A percentile compares a stretch with the other conserved stretches of the same genome.
phyloP scores from a whole-genome alignment of 371 early-diverging fungal species.

The Apophysomyces elegans region DNA sequence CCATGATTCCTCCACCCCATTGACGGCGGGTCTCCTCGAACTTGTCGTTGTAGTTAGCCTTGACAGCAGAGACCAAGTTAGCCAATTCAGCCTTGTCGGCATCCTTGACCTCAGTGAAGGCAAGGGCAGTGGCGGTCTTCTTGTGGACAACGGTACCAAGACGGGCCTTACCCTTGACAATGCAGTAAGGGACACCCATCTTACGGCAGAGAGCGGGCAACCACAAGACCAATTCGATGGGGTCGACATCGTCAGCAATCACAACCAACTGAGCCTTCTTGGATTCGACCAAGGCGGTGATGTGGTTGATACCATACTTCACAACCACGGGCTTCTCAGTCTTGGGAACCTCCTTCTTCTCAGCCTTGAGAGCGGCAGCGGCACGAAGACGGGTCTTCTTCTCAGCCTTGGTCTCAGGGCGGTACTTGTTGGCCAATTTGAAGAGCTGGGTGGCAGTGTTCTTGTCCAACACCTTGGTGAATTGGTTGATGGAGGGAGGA shows the following conservation, averaged over 20 bases:
- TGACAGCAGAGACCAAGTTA: slow-evolving; percentile 87
- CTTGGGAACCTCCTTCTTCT: slow-evolving; percentile 86
- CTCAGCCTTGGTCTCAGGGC: slow-evolving; percentile 97
- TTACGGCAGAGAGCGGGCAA: slow-evolving; percentile 99
- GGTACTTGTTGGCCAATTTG: slow-evolving; percentile 98
- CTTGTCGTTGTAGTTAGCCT: slow-evolving; percentile 94
- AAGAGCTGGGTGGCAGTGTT: slow-evolving; percentile 97
- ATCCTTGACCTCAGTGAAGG: slow-evolving; percentile 92
- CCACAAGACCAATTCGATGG: slow-evolving; percentile 99
- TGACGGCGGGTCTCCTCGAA: slow-evolving; percentile 86
- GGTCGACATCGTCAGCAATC: slow-evolving; percentile 99
- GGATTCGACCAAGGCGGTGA: slow-evolving; percentile 96
- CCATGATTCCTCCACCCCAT: slow-evolving; percentile 99
- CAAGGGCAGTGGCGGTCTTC: slow-evolving; percentile 98
- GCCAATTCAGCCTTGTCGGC: slow-evolving; percentile 96
- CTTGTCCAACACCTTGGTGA: slow-evolving; percentile 96
- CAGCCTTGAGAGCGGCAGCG: slow-evolving; percentile 81
- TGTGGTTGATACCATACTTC: slow-evolving; percentile 99
- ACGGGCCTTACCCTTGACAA: slow-evolving; percentile 98
- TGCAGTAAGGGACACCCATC: slow-evolving; percentile 99
- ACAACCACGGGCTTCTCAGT: slow-evolving; percentile 95
- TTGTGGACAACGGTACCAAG: slow-evolving; percentile 99
- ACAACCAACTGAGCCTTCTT: slow-evolving; percentile 99
- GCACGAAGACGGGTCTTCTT: slow-evolving; percentile 93
- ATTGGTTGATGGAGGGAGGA: slow-evolving; percentile 99